phyloP scores from a whole-genome alignment of 2,329 filamentous ascomycete species.

The Pseudogymnoascus sp. region DNA sequence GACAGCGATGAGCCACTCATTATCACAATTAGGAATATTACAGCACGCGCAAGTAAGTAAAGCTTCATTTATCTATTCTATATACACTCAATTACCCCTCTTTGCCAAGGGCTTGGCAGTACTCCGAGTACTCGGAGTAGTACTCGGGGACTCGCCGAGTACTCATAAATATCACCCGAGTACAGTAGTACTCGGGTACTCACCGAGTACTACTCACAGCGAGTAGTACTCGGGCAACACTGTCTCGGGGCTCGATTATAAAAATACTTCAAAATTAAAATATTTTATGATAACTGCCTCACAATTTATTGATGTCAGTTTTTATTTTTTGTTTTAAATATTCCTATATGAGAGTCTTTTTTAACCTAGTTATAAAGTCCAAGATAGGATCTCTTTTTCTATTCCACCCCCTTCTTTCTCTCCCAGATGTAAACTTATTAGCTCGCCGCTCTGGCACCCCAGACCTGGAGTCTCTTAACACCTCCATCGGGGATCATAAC shows the following conservation, averaged over 20 bases:
- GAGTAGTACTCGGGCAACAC: no score
- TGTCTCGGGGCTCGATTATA: neutral
- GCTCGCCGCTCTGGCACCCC: neutral
- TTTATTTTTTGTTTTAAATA: neutral
- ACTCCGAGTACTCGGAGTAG: no score
- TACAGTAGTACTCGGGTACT: no score
- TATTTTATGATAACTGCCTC: neutral
- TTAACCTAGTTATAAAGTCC: neutral
- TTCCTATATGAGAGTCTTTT: neutral
- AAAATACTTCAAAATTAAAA: neutral
- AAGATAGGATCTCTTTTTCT: neutral
- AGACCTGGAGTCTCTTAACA: constrained; percentile 74
- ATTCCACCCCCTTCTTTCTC: neutral
- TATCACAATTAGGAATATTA: no score
- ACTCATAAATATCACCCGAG: no score
- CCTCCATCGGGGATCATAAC: constrained; percentile 84
- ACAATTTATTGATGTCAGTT: neutral
- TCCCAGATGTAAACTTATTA: neutral
- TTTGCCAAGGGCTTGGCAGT: no score
- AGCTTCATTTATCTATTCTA: no score
- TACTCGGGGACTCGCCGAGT: no score
- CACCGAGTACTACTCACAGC: no score
- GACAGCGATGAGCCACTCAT: no score
- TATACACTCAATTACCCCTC: no score
- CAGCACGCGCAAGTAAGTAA: no score